A percentile compares a stretch with the other conserved stretches of the same genome.
Conservation (phyloP, 2,329 filamentous ascomycete species). For the Coniochaeta hoffmannii region DNA sequence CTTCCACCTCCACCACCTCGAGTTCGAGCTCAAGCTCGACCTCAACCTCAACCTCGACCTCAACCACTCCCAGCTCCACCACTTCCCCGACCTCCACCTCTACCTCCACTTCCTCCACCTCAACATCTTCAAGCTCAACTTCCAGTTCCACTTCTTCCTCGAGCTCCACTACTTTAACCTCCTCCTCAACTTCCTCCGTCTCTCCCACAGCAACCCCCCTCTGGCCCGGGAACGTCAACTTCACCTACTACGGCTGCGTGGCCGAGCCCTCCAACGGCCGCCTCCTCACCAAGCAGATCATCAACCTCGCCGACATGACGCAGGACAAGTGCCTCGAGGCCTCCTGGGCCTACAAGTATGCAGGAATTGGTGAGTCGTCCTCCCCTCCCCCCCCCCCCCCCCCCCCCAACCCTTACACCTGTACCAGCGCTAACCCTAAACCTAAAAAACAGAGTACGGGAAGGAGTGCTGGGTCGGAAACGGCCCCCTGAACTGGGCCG, state of each 20-base stretch:
- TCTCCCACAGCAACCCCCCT: background rate
- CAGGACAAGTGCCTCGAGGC: conserved; percentile 2
- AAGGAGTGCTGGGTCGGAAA: conserved; percentile 4
- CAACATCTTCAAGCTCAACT: background rate
- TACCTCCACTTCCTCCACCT: background rate
- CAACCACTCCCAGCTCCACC: background rate
- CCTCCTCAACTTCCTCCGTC: background rate
- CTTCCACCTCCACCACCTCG: background rate
- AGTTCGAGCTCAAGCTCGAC: background rate
- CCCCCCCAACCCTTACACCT: too few species aligned
- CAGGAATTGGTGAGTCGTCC: too few species aligned
- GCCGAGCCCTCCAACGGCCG: conserved; percentile 12
- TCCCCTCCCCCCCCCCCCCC: too few species aligned
- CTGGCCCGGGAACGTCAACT: conserved; percentile 11
- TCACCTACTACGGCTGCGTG: conserved; percentile 13
- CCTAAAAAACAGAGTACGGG: too few species aligned
- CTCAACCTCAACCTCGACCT: background rate
- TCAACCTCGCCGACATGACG: conserved; percentile 3
- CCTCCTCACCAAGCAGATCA: conserved; percentile 7
- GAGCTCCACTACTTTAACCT: background rate
- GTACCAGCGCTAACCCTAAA: too few species aligned
- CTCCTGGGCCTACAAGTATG: conserved; percentile 4
- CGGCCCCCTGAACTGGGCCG: conserved; percentile 4
- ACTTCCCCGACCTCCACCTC: background rate
- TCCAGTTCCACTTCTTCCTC: background rate